These are phyloP conservation scores for Saccharomyces hybrid DNA, from an alignment of 1,139 yeast species.

Conservation along the genomic window DNA sequence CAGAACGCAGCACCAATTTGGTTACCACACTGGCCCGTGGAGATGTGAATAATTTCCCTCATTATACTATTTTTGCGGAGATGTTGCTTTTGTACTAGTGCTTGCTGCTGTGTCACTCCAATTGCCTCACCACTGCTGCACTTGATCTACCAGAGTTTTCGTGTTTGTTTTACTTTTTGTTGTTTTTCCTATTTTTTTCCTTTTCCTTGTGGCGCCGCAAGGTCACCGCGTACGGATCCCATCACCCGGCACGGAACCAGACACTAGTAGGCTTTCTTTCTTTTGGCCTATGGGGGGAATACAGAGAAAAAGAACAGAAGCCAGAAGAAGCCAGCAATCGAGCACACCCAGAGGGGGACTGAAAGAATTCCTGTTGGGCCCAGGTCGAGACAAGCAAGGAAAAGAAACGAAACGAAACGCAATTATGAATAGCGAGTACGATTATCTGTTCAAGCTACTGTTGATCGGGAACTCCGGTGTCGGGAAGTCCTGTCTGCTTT, in stretches of 20 bases:
- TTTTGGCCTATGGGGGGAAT: neutral
- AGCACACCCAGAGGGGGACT: neutral
- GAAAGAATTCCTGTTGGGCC: neutral
- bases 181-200: neutral
- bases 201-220: neutral
- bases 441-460: slow-evolving; percentile 85
- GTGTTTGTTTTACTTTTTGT: neutral
- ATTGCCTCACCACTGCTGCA: neutral
- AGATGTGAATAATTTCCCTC: slow-evolving; percentile 80
- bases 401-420: too few species aligned
- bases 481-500: slow-evolving; percentile 89
- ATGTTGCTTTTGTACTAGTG: slow-evolving; percentile 3
- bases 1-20: slow-evolving; percentile 97
- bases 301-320: neutral
- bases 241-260: neutral
- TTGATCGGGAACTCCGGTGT: slow-evolving; percentile 98
- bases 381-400: neutral
- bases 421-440: slow-evolving; percentile 82
- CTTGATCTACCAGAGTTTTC: neutral
- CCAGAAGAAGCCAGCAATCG: neutral
- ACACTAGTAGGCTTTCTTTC: neutral
- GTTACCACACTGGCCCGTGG: slow-evolving; percentile 99
- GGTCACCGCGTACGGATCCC: neutral
- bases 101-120: neutral
- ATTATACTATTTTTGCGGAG: slow-evolving; percentile 23